Base-by-base conservation (phyloP, 345 rosid genomes). In the Odontarrhena argentea region DNA sequence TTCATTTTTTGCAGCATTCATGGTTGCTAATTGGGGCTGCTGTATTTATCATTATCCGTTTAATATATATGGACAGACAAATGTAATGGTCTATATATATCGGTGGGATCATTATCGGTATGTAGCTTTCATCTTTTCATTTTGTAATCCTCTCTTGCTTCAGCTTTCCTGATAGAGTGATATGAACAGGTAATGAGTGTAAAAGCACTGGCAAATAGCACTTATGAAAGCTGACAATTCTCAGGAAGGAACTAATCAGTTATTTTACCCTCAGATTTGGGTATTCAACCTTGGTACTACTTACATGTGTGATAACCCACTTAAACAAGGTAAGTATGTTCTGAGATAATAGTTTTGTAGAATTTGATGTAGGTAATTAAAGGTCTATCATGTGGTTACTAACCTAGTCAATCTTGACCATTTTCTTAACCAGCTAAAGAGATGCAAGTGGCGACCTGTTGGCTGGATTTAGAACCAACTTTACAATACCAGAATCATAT, bases 31-130 rank as follows among this genome's bases (percentile, higher is more conserved):
- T 88, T 37, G 82, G 86, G 54, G 92, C 95, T 58, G 93, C 85
- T 45, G 66, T 83, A 49, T 52, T 86, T 58, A 91, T 94, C 18
- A 67, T 94, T 46, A 56, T 86, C 75, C 92, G 82, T 28, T 80
- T 51, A 77, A 53, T 91, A 91, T 60, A 53, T 91, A 91, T 60
- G 97, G 97, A 25, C 97, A 91, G 73, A 91, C 99, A n/a, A 92
- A 94, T 55, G 85, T 94, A 50, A 91, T 91, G 97, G 96, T 91
- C 68, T 94, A 88, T 51, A 87, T 91, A 18, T 18, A 18, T 18
- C 49, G 97, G 95, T 94, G 69, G 99, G 99, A 49, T 94, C 99
- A 54, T 78, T 94, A 52, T 88, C 99, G 85, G 99, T 94, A 85
- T 64, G 95, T 42, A 51, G 18, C 25, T 22, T 45, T 25, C 10